Conservation (phyloP, 2,329 filamentous ascomycete species). For the Graphiopsis chlorocephala region DNA sequence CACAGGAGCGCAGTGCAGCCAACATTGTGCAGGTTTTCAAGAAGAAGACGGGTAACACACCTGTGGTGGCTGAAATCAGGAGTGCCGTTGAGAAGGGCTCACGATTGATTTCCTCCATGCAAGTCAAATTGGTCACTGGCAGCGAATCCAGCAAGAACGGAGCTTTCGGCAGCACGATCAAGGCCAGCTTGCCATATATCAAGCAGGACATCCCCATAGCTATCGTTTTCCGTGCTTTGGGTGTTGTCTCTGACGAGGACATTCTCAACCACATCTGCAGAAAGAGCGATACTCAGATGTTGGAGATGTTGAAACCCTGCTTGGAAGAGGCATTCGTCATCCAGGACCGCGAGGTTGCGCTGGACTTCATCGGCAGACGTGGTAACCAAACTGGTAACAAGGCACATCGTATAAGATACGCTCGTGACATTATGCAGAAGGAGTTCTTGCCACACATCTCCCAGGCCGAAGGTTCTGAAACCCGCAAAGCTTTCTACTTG, state of each 20-base stretch:
- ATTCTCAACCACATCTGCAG: constrained; percentile 98
- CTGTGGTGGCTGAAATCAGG: constrained; percentile 91
- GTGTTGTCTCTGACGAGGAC: constrained; percentile 95
- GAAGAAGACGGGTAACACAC: constrained; percentile 92
- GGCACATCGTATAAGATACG: constrained; percentile 87
- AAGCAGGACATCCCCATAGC: constrained; percentile 91
- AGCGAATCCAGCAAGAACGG: constrained; percentile 53
- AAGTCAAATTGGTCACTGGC: constrained; percentile 71
- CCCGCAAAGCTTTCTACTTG: constrained; percentile 93
- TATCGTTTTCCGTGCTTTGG: constrained; percentile 91
- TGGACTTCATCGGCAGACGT: constrained; percentile 94
- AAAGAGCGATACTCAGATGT: constrained; percentile 90
- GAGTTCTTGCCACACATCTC: constrained; percentile 96
- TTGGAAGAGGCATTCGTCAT: constrained; percentile 96
- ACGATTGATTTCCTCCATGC: constrained; percentile 86
- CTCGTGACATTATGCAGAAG: constrained; percentile 92
- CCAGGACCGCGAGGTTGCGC: constrained; percentile 88
- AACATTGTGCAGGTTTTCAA: constrained; percentile 99
- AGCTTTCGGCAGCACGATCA: constrained; percentile 82
- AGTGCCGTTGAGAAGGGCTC: constrained; percentile 96
- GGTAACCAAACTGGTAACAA: constrained; percentile 72
- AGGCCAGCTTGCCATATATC: constrained; percentile 88
- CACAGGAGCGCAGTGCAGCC: constrained; percentile 93
- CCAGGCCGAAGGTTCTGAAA: constrained; percentile 90
- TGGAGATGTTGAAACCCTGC: constrained; percentile 95